phyloP scores from a whole-genome alignment of 148 eudicot species.

The Vaccinium vitisidaea region DNA sequence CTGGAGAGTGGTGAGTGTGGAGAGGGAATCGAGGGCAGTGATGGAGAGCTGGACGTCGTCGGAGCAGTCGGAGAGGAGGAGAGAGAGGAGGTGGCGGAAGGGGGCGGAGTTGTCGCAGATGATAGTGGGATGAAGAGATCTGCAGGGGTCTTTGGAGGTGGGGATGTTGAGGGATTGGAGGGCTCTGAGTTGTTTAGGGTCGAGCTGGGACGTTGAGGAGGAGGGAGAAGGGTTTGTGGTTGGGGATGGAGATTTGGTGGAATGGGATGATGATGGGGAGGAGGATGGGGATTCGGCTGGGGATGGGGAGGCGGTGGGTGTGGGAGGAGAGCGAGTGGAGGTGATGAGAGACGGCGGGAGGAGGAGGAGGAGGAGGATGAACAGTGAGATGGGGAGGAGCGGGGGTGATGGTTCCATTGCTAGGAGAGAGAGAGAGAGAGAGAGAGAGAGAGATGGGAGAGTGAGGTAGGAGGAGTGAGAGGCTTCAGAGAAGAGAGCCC shows the following conservation, averaged over 20 bases:
- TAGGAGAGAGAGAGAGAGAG: conserved; percentile 12
- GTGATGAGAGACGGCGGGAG: background rate
- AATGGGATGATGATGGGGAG: conserved; percentile 12
- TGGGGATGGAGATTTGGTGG: conserved; percentile 16
- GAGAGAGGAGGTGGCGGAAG: conserved; percentile 61
- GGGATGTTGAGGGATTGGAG: conserved; percentile 68
- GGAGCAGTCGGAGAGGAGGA: conserved; percentile 63
- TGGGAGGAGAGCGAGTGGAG: conserved; percentile 9
- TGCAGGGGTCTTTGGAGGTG: conserved; percentile 65
- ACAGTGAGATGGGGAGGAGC: conserved; percentile 13
- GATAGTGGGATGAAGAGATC: conserved; percentile 31
- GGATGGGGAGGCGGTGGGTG: background rate
- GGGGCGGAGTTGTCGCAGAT: conserved; percentile 59
- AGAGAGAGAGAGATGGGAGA: background rate
- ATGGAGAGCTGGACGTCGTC: conserved; percentile 46
- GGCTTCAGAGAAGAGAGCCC: too few species aligned
- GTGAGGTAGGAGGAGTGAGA: conserved; percentile 1
- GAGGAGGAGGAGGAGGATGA: background rate
- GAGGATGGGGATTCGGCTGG: background rate
- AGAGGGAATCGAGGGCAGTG: conserved; percentile 65
- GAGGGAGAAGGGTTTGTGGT: conserved; percentile 2
- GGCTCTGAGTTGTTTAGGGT: conserved; percentile 72
- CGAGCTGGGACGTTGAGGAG: conserved; percentile 24
- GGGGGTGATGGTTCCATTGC: conserved; percentile 24
- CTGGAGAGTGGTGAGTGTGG: conserved; percentile 35